Evolutionary conservation across 129 eudicot genomes (phyloP).

Genomic region (Rutidosis leptorrhynchoides): DNA sequence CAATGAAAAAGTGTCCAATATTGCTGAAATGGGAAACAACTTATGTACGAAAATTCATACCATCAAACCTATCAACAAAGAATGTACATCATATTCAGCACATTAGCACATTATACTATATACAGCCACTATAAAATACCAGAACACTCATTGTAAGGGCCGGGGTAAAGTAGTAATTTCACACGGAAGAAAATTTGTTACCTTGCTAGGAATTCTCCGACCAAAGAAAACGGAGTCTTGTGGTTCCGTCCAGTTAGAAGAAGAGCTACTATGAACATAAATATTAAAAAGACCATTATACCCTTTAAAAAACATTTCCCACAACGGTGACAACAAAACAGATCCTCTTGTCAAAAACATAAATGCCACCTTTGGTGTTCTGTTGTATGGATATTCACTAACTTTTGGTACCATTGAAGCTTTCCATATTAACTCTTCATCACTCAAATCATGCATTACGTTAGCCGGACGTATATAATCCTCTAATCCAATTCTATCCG

Average conservation of each 20-base stretch:
- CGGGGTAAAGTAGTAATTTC: slow-evolving; percentile 27
- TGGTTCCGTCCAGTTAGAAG: slow-evolving; percentile 41
- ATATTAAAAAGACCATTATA: slow-evolving; percentile 54
- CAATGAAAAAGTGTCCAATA: too few relatives aligned
- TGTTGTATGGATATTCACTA: slow-evolving; percentile 32
- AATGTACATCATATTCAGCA: too few relatives aligned
- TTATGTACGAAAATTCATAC: too few relatives aligned
- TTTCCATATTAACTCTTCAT: slow-evolving; percentile 54
- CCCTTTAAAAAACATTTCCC: slow-evolving; percentile 78
- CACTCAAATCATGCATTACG: slow-evolving; percentile 45
- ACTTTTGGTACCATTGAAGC: slow-evolving; percentile 64
- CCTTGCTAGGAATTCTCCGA: slow-evolving; percentile 75
- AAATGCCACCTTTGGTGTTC: slow-evolving; percentile 63
- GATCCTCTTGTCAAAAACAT: slow-evolving; percentile 64
- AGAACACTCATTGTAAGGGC: background rate
- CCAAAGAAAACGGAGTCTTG: slow-evolving; percentile 49
- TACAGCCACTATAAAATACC: background rate
- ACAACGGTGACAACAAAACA: slow-evolving; percentile 59
- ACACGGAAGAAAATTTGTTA: slow-evolving; percentile 7
- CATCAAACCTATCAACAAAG: too few relatives aligned
- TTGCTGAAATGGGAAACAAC: too few relatives aligned
- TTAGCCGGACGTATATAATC: slow-evolving; percentile 25
- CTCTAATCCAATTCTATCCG: slow-evolving; percentile 10
- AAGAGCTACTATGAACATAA: slow-evolving; percentile 58
- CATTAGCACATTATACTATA: background rate